These are phyloP conservation scores for Salvia sclarea DNA, from an alignment of 305 asterid genomes.

Conservation along the genomic window DNA sequence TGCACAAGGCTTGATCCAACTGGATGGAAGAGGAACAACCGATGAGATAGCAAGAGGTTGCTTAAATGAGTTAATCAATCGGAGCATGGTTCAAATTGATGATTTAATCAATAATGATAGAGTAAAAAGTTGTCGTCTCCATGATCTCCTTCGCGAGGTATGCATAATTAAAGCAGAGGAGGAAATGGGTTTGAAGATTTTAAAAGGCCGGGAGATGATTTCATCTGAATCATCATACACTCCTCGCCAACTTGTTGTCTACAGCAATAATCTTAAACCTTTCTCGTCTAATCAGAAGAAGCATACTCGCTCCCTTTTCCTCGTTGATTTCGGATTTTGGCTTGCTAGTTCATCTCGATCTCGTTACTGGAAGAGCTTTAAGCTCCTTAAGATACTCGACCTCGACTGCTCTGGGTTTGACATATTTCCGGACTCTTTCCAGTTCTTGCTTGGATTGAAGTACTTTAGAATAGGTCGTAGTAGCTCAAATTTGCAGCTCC, in stretches of 20 bases:
- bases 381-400: not conserved
- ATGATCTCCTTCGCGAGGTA: no score
- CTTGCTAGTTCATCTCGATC: no score
- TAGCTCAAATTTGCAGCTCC: not conserved
- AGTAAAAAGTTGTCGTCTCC: no score
- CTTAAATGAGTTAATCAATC: no score
- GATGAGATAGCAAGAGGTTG: not conserved
- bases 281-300: not conserved
- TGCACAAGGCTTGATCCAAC: slow-evolving; percentile 2
- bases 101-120: no score
- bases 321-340: not conserved
- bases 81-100: no score
- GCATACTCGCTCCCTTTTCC: slow-evolving; percentile 1
- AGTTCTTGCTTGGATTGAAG: not conserved
- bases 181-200: not conserved
- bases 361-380: not conserved
- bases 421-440: not conserved
- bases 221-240: not conserved
- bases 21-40: not conserved
- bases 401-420: not conserved
- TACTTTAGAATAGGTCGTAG: slow-evolving; percentile 8
- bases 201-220: not conserved
- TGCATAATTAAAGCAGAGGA: not conserved
- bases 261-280: not conserved
- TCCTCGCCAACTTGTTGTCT: not conserved